Conservation (phyloP, 805 yeast species). For the Geotrichum ghanense region DNA sequence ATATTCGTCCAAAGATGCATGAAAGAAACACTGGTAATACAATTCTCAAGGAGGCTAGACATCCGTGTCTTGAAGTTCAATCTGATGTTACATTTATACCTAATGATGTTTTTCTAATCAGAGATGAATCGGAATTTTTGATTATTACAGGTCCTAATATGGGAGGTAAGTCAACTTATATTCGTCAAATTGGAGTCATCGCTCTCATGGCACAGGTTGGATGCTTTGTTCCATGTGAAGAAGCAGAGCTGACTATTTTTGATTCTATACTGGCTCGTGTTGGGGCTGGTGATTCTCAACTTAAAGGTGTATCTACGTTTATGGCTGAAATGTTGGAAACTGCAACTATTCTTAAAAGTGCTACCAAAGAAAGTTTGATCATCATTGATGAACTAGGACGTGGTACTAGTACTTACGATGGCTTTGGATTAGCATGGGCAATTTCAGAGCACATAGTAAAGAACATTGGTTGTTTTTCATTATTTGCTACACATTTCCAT, state of each 20-base stretch:
- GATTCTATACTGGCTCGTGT: constrained; percentile 92
- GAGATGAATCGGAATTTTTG: constrained; percentile 51
- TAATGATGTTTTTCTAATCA: constrained; percentile 66
- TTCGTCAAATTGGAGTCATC: constrained; percentile 80
- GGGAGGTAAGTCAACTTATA: constrained; percentile 96
- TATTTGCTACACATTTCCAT: constrained; percentile 97
- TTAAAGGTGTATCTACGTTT: constrained; percentile 93
- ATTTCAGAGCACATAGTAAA: constrained; percentile 76
- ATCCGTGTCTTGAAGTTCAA: constrained; percentile 89
- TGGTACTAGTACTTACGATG: constrained; percentile 90
- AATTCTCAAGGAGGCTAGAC: constrained; percentile 65
- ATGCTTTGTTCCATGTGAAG: constrained; percentile 70
- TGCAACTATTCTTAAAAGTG: constrained; percentile 71
- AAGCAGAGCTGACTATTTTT: constrained; percentile 70
- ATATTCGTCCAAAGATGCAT: constrained; percentile 61
- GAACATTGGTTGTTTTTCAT: constrained; percentile 60
- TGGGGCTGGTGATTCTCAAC: constrained; percentile 98
- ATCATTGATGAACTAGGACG: constrained; percentile 94
- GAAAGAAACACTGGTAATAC: constrained; percentile 36
- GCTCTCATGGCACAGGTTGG: constrained; percentile 85
- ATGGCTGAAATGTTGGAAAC: constrained; percentile 96
- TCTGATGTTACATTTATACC: constrained; percentile 86
- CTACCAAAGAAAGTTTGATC: constrained; percentile 67
- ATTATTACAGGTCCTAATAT: constrained; percentile 94
- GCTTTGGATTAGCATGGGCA: constrained; percentile 96